Evolutionary conservation across 2,329 filamentous ascomycete genomes (phyloP).

Genomic region (Ophioceras dolichostomum): DNA sequence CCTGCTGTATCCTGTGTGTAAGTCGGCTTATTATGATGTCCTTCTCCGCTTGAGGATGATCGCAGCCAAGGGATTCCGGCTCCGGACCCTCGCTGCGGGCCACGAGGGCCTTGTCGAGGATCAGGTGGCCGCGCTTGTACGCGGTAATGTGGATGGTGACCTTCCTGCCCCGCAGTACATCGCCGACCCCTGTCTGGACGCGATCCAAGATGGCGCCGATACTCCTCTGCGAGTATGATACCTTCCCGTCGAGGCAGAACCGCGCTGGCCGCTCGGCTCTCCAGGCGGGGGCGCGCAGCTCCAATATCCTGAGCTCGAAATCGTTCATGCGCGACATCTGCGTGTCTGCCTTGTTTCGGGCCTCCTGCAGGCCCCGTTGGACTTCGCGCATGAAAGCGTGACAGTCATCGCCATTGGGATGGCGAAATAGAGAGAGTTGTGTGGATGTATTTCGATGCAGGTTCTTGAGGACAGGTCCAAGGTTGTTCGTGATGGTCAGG

Average conservation of each 20-base stretch:
- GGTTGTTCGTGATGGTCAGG: conserved; percentile 33
- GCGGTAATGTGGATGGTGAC: conserved; percentile 32
- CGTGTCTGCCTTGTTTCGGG: conserved; percentile 28
- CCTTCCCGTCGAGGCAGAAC: conserved; percentile 27
- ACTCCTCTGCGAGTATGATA: conserved; percentile 28
- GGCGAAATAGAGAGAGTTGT: conserved; percentile 31
- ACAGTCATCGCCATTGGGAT: conserved; percentile 28
- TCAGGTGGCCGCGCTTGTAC: conserved; percentile 39
- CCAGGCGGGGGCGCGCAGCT: conserved; percentile 34
- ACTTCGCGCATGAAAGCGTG: conserved; percentile 27
- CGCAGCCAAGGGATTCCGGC: too few species aligned
- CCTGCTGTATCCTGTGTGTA: conserved; percentile 30
- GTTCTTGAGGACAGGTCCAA: conserved; percentile 33
- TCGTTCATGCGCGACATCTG: conserved; percentile 29
- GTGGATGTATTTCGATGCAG: conserved; percentile 28
- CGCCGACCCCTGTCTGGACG: conserved; percentile 35
- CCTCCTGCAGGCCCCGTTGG: conserved; percentile 21
- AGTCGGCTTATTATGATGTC: conserved; percentile 26
- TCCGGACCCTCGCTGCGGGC: conserved; percentile 21
- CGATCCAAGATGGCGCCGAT: conserved; percentile 37
- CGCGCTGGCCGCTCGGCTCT: conserved; percentile 30
- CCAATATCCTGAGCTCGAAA: conserved; percentile 32
- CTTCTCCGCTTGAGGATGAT: conserved; percentile 22
- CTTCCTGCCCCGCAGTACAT: conserved; percentile 33
- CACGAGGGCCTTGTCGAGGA: conserved; percentile 35